phyloP scores from a whole-genome alignment of 768 basidiomycete genomes.

The Mycena venus region DNA sequence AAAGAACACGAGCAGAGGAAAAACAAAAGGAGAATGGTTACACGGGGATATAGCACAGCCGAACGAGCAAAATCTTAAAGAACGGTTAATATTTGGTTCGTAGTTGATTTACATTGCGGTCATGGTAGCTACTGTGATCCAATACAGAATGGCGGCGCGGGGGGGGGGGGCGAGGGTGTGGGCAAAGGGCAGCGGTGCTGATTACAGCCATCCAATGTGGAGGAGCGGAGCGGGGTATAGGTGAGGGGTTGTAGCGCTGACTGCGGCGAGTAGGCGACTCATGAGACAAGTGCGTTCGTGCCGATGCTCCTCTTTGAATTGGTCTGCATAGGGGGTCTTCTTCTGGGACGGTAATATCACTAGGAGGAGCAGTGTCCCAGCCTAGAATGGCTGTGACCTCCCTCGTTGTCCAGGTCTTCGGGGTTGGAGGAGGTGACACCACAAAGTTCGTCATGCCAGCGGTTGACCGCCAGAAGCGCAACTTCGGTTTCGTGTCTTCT shows the following conservation, averaged over 20 bases:
- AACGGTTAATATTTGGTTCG: too few relatives aligned
- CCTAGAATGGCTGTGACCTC: slow-evolving; percentile 17
- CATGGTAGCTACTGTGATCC: too few relatives aligned
- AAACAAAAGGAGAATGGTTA: not conserved
- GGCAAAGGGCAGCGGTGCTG: too few relatives aligned
- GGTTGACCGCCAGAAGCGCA: not conserved
- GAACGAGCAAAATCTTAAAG: not conserved
- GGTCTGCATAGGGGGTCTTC: not conserved
- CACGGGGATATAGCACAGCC: not conserved
- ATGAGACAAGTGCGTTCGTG: slow-evolving; percentile 11
- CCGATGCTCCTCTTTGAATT: not conserved
- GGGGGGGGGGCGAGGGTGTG: too few relatives aligned
- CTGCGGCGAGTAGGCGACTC: too few relatives aligned
- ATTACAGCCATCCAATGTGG: too few relatives aligned
- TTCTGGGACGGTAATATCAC: not conserved
- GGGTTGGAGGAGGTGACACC: not conserved
- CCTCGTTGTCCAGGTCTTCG: slow-evolving; percentile 5
- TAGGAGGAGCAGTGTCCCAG: not conserved
- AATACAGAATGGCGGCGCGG: too few relatives aligned
- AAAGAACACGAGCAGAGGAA: not conserved
- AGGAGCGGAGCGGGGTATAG: too few relatives aligned
- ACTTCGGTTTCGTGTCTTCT: not conserved
- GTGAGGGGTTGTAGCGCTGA: too few relatives aligned
- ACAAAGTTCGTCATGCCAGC: slow-evolving; percentile 5
- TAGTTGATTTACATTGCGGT: too few relatives aligned